These are phyloP conservation scores for Populus alba DNA, from an alignment of 345 rosid genomes.

Conservation along the genomic window DNA sequence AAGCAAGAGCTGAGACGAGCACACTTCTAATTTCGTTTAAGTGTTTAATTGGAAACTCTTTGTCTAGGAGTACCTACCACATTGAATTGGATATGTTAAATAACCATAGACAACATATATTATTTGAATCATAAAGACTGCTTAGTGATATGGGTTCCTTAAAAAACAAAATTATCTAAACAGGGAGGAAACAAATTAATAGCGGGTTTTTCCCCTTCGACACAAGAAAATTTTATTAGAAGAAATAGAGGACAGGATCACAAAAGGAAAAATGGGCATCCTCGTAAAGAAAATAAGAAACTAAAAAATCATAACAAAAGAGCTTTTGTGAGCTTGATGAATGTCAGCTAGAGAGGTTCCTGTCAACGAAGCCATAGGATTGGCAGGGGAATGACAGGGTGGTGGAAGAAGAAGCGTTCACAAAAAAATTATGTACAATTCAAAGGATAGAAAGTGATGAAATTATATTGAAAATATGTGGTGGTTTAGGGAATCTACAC, in stretches of 20 bases:
- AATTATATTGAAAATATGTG: neutral
- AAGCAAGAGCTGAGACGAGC: conserved; percentile 69
- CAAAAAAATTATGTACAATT: neutral
- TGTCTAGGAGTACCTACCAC: conserved; percentile 53
- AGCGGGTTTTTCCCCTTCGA: too few species aligned
- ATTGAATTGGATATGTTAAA: conserved; percentile 8
- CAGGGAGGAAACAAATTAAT: too few species aligned
- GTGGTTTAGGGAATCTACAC: neutral
- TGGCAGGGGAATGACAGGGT: neutral
- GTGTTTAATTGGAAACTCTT: conserved; percentile 39
- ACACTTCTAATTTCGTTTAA: conserved; percentile 58
- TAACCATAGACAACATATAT: neutral
- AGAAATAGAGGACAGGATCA: too few species aligned
- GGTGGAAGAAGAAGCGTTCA: neutral
- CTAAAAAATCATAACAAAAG: too few species aligned
- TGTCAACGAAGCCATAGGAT: neutral
- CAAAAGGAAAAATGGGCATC: too few species aligned
- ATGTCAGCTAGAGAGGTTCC: neutral
- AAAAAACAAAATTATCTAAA: too few species aligned
- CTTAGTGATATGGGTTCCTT: too few species aligned
- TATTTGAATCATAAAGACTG: too few species aligned
- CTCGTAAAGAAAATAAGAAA: too few species aligned
- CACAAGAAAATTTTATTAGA: too few species aligned
- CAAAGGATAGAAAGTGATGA: neutral
- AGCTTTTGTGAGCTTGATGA: neutral